phyloP scores from a whole-genome alignment of 164 flowering plant genomes.

The Amborella trichopoda region DNA sequence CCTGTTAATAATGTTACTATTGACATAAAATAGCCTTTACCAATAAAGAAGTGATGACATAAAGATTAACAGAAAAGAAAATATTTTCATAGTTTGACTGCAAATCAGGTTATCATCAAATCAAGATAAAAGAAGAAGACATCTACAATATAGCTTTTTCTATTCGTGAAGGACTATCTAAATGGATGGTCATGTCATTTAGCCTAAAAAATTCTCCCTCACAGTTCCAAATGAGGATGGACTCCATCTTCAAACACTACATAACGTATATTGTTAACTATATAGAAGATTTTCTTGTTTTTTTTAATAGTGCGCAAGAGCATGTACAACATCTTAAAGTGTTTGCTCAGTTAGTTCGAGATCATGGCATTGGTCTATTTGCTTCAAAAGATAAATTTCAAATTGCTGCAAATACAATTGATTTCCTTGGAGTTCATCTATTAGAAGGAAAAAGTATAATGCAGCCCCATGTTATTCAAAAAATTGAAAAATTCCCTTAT shows the following conservation, averaged over 20 bases:
- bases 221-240: neutral
- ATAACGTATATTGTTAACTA: neutral
- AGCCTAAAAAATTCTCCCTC: neutral
- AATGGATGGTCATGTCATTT: neutral
- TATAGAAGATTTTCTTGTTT: neutral
- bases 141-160: neutral
- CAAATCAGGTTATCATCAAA: neutral
- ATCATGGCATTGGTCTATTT: neutral
- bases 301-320: neutral
- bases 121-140: neutral
- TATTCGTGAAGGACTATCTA: neutral
- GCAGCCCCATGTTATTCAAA: neutral
- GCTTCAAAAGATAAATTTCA: conserved; percentile 3
- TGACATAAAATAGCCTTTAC: neutral
- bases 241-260: neutral
- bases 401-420: neutral
- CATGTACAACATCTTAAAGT: neutral
- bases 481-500: neutral
- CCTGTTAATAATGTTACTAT: neutral
- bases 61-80: neutral
- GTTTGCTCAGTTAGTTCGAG: neutral
- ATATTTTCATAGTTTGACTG: neutral
- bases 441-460: neutral
- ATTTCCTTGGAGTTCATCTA: neutral
- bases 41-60: neutral